phyloP scores from a whole-genome alignment of 208 protist species.

The Leishmania gerbilli region DNA sequence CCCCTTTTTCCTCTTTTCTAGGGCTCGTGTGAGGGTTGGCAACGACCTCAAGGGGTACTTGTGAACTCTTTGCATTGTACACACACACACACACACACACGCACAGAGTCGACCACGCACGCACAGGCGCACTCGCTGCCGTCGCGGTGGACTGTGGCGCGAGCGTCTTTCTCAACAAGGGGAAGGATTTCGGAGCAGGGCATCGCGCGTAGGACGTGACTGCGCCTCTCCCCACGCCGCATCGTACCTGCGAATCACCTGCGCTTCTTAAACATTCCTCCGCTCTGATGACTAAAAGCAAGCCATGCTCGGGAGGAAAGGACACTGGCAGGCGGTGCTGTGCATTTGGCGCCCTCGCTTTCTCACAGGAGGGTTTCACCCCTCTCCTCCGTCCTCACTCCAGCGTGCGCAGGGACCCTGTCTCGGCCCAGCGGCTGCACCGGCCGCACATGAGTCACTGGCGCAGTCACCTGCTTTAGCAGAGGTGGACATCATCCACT shows the following conservation, averaged over 20 bases:
- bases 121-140: background rate
- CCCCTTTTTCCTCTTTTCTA: background rate
- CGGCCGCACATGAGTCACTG: background rate
- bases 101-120: background rate
- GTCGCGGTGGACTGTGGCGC: background rate
- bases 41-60: background rate
- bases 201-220: background rate
- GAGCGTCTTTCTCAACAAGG: background rate
- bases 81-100: background rate
- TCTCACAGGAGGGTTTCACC: background rate
- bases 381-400: background rate
- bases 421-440: background rate
- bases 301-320: background rate
- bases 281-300: background rate
- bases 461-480: background rate
- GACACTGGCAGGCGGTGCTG: constrained; percentile 1
- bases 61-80: background rate
- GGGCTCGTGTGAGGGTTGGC: background rate
- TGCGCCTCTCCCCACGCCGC: background rate
- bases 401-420: background rate
- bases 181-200: background rate
- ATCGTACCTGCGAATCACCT: background rate
- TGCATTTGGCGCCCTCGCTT: background rate
- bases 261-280: background rate
- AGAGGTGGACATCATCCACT: background rate